Evolutionary conservation across 2,329 filamentous ascomycete species (phyloP).

Genomic region (Triangularia setosa): DNA sequence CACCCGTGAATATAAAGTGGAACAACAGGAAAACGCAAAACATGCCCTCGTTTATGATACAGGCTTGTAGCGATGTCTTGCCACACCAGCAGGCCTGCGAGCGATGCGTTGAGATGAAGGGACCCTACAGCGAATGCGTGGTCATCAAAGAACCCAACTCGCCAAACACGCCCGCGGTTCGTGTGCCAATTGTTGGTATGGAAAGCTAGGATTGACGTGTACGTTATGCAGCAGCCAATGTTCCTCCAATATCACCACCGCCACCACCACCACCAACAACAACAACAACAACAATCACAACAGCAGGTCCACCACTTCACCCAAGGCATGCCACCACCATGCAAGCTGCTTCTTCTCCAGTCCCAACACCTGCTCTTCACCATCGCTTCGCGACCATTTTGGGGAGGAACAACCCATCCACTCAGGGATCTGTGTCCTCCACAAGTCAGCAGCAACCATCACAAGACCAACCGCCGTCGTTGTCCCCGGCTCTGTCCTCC

Average conservation of each 20-base stretch:
- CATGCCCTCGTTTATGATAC: slow-evolving; percentile 15
- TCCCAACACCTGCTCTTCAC: not conserved
- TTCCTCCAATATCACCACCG: not conserved
- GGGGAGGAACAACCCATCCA: not conserved
- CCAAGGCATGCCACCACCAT: slow-evolving; percentile 6
- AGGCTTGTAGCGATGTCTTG: slow-evolving; percentile 13
- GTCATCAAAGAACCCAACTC: slow-evolving; percentile 1
- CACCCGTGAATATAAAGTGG: not conserved
- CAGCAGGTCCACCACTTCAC: not conserved
- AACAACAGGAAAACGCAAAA: slow-evolving; percentile 10
- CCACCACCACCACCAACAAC: not conserved
- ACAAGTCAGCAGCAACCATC: not conserved
- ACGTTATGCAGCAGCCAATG: slow-evolving; percentile 3
- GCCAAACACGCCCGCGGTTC: slow-evolving; percentile 3
- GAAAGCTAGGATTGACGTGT: slow-evolving; percentile 15
- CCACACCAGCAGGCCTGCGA: slow-evolving; percentile 5
- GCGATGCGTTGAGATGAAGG: slow-evolving; percentile 4
- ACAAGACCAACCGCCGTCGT: not conserved
- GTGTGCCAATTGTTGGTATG: slow-evolving; percentile 23
- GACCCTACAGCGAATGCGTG: slow-evolving; percentile 12
- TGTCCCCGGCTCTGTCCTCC: not conserved
- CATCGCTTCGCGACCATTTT: not conserved
- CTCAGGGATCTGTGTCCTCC: not conserved
- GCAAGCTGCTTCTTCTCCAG: not conserved
- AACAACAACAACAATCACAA: not conserved